Base-by-base conservation (phyloP, 2,329 filamentous ascomycete species). In the Eutypella sp. region DNA sequence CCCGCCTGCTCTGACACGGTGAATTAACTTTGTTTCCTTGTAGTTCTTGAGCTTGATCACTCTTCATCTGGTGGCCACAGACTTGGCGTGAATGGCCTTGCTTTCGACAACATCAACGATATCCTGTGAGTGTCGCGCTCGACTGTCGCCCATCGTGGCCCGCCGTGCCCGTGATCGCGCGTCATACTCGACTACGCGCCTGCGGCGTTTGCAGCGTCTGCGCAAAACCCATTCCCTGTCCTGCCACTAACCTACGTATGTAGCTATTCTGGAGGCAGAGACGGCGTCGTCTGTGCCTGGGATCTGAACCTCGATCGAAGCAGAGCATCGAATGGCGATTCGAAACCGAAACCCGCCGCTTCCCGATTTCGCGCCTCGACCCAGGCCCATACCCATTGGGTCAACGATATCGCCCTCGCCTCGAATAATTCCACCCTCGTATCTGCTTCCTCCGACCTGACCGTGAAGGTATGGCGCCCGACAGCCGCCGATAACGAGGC, bases 201-300 rank as follows among this genome's bases (percentile, higher is more conserved):
- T n/a, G n/a, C n/a, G n/a, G n/a, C n/a, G n/a, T n/a, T n/a, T n/a
- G n/a, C n/a, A n/a, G n/a, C n/a, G n/a, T n/a, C n/a, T n/a, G n/a
- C n/a, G n/a, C n/a, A n/a, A n/a, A n/a, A n/a, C n/a, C n/a, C n/a
- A n/a, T n/a, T n/a, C n/a, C n/a, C n/a, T n/a, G n/a, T n/a, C n/a
- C n/a, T n/a, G n/a, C n/a, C n/a, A 46, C 40, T 8, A 43, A 51
- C 56, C 54, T 36, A 56, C 11, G 11, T 44, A 46, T 51, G 48
- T 48, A 96, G 91, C 59, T 99, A 97, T 71, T 96, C 93, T 39
- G 93, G 89, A 55, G 93, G 93, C 49, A 85, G 93, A 63, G 93
- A 99, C 68, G 93, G 93, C 57, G 87, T 93, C 42, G 85, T 99
- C 56, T 99, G 93, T 71, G 89, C 92, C 50, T 99, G 93, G 93